Evolutionary conservation across 495 filamentous ascomycete genomes (phyloP), one percentile per base, ranked within the genome.

Genomic region (Xylaria telfairii): DNA sequence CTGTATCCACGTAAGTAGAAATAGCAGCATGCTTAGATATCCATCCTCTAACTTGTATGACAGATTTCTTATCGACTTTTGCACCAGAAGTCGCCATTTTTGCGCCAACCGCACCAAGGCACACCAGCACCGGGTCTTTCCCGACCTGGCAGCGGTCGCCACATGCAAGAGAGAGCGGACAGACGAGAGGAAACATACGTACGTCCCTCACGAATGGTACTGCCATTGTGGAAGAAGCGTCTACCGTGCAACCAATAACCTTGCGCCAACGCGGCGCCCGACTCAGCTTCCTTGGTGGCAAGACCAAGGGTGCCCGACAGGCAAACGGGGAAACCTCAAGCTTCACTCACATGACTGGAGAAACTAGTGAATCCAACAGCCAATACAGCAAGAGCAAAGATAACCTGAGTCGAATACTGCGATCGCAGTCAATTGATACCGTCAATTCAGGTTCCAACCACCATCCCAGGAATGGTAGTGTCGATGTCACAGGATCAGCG

Each of bases 51-150:
- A 78, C 68, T 19, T 17, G 26, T 42, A 60, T 62, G 57, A 10
- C 12, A 80, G 71, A 71, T 74, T 70, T 77, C 73, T 62, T 69
- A 65, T 69, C 65, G 30, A 72, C 68, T 4, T 93, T 89, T 65
- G 89, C 84, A 3, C 83, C 83, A 5, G 91, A 93, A 78, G 83
- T 92, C 39, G 83, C 85, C 8, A 75, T 84, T 37, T 87, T 92
- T 77, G 81, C 83, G 53, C 80, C 83, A 2, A 74, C 77, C 62
- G 76, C 78, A 66, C 71, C 72, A 17, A 78, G 78, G 19, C 78
- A 79, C 1, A 73, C 71, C 60, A 67, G n/a, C 17, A 49, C 76
- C n/a, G 77, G 74, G 2, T 80, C 81, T 15, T 84, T 83, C 21
- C 80, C 83, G 7, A 81, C 76, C 21, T 85, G 82, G 83, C 79